Evolutionary conservation across 805 yeast species (phyloP).

Genomic region (Maudiozyma serrabonitensis): DNA sequence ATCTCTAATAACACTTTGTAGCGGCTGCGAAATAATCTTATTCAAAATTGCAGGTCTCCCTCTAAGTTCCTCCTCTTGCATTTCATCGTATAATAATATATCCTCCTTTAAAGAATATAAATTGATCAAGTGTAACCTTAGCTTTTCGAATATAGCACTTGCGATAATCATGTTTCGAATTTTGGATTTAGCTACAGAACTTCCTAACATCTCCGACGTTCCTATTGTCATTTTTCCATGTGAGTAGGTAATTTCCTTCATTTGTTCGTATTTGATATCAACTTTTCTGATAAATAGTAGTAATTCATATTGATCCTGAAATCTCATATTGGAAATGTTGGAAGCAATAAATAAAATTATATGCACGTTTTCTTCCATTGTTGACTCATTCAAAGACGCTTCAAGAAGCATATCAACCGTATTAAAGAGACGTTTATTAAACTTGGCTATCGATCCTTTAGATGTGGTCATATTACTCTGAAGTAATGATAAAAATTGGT

Average conservation of each 20-base stretch:
- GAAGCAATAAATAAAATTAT: conserved; percentile 14
- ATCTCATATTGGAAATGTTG: conserved; percentile 15
- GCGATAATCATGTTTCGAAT: conserved; percentile 7
- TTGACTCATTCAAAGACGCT: background rate
- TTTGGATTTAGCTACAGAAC: background rate
- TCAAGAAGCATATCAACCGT: background rate
- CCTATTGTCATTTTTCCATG: conserved; percentile 4
- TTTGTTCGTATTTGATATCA: conserved; percentile 18
- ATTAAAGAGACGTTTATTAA: conserved; percentile 6
- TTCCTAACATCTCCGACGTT: background rate
- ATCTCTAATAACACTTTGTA: background rate
- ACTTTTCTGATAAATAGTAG: conserved; percentile 11
- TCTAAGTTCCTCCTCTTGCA: conserved; percentile 13
- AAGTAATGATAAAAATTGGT: conserved; percentile 8
- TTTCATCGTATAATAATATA: conserved; percentile 3
- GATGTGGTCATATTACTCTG: conserved; percentile 12
- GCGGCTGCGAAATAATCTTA: background rate
- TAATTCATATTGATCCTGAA: conserved; percentile 17
- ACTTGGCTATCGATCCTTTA: conserved; percentile 14
- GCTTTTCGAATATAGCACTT: conserved; percentile 9
- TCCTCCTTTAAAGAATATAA: conserved; percentile 14
- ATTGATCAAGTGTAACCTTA: conserved; percentile 7
- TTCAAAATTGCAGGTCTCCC: conserved; percentile 3
- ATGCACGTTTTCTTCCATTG: conserved; percentile 4
- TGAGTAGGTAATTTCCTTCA: conserved; percentile 9